Percentiles rank a stretch among this genome's conserved stretches.
Evolutionary conservation across 1,284 basidiomycete genomes (phyloP).

Genomic region (Pseudozyma tsukubaensis): DNA sequence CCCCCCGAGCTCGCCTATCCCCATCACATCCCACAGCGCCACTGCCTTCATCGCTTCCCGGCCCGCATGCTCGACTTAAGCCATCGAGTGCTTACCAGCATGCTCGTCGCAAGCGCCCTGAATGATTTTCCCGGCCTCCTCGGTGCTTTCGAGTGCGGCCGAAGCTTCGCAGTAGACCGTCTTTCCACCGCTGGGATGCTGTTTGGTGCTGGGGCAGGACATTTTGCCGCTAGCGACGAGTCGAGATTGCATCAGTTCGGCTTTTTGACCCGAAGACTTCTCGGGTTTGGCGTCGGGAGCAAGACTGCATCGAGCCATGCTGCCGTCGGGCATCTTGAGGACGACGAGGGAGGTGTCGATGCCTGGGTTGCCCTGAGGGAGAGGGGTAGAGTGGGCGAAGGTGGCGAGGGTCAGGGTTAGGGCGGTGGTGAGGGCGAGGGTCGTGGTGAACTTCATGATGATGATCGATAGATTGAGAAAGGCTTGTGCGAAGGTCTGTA

Average conservation of each 20-base stretch:
- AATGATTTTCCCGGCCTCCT: constrained; percentile 4
- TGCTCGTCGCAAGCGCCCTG: constrained; percentile 13
- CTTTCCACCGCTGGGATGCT: constrained; percentile 4
- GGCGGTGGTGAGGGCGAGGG: neutral
- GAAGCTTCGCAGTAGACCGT: constrained; percentile 10
- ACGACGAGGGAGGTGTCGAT: constrained; percentile 8
- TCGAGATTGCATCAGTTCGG: constrained; percentile 19
- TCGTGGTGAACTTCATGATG: constrained; percentile 3
- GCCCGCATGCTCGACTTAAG: neutral
- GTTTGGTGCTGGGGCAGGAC: neutral
- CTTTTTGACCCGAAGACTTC: neutral
- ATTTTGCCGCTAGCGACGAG: constrained; percentile 23
- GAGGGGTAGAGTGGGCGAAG: neutral
- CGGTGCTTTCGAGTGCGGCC: constrained; percentile 5
- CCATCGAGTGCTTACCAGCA: neutral
- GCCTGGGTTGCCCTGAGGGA: neutral
- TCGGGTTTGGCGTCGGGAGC: neutral
- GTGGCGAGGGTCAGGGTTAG: constrained; percentile 4
- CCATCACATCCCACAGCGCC: no score
- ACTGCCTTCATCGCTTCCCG: no score
- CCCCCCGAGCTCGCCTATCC: neutral
- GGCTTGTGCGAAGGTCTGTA: no score
- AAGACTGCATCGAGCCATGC: constrained; percentile 7
- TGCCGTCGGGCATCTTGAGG: constrained; percentile 15
- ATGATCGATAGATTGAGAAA: neutral